Evolutionary conservation across 176 grass and related monocot species (phyloP).

Genomic region (Musa troglodytarum): DNA sequence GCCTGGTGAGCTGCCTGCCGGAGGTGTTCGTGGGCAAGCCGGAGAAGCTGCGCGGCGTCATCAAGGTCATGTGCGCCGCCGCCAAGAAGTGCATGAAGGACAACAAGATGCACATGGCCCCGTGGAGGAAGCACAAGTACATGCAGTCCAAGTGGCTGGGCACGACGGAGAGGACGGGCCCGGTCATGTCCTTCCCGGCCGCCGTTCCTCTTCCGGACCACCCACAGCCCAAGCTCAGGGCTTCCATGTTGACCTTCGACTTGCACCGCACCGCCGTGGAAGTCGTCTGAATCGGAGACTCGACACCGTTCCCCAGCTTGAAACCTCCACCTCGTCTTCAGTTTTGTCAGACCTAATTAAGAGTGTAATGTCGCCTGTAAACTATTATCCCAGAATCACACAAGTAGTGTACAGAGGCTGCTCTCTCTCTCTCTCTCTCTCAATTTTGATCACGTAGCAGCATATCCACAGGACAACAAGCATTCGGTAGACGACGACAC

Average conservation of each 20-base stretch:
- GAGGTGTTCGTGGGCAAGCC: constrained; percentile 44
- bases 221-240: constrained; percentile 51
- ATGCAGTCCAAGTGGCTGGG: constrained; percentile 88
- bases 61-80: constrained; percentile 46
- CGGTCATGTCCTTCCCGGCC: neutral
- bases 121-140: constrained; percentile 80
- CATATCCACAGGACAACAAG: no score
- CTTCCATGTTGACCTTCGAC: constrained; percentile 88
- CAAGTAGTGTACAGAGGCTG: no score
- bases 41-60: constrained; percentile 39
- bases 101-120: constrained; percentile 71
- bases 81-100: constrained; percentile 74
- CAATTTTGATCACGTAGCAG: no score
- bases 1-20: constrained; percentile 46
- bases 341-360: no score
- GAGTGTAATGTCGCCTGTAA: no score
- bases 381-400: no score
- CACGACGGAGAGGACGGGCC: constrained; percentile 33
- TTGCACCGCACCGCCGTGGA: constrained; percentile 31
- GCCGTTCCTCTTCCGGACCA: constrained; percentile 4
- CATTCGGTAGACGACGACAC: no score
- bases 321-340: neutral
- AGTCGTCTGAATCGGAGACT: constrained; percentile 29
- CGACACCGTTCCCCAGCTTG: neutral
- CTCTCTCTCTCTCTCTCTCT: neutral